These are phyloP conservation scores for Zygoascus ofunaensis DNA, from an alignment of 805 yeast species.

Conservation along the genomic window DNA sequence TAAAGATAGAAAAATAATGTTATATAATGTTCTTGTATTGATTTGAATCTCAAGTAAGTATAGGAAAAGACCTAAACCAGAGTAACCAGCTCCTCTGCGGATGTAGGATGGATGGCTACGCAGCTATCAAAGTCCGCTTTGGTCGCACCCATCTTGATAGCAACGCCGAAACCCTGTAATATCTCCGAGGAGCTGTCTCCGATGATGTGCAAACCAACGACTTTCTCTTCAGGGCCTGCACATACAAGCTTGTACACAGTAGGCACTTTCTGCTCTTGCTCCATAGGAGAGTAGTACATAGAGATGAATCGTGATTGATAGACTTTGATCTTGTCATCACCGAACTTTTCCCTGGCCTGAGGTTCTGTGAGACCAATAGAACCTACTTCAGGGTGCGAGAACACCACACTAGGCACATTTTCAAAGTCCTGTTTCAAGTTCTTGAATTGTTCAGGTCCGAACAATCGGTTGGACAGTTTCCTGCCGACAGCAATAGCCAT, in stretches of 20 bases:
- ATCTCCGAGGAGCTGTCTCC: slow-evolving; percentile 91
- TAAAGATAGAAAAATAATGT: no score
- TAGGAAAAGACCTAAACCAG: slow-evolving; percentile 36
- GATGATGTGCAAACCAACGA: slow-evolving; percentile 87
- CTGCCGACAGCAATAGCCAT: slow-evolving; percentile 99
- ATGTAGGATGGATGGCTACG: slow-evolving; percentile 98
- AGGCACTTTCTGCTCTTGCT: slow-evolving; percentile 61
- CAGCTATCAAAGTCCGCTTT: slow-evolving; percentile 89
- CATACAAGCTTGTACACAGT: slow-evolving; percentile 77
- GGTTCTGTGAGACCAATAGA: slow-evolving; percentile 79
- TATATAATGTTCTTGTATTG: no score
- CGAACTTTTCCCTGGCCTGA: slow-evolving; percentile 70
- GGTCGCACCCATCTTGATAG: slow-evolving; percentile 98
- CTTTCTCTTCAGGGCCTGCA: slow-evolving; percentile 78
- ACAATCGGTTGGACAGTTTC: slow-evolving; percentile 80
- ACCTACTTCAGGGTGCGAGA: slow-evolving; percentile 97
- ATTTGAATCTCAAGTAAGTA: no score
- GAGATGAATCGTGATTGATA: slow-evolving; percentile 79
- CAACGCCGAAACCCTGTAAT: slow-evolving; percentile 97
- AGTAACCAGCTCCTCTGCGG: slow-evolving; percentile 96
- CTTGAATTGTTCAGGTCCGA: slow-evolving; percentile 66
- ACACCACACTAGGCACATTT: slow-evolving; percentile 92
- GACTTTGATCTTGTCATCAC: slow-evolving; percentile 67
- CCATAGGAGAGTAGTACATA: slow-evolving; percentile 86
- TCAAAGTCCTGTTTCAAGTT: slow-evolving; percentile 74